phyloP scores from a whole-genome alignment of 768 basidiomycete species.

The Leccinum fibrillosum region DNA sequence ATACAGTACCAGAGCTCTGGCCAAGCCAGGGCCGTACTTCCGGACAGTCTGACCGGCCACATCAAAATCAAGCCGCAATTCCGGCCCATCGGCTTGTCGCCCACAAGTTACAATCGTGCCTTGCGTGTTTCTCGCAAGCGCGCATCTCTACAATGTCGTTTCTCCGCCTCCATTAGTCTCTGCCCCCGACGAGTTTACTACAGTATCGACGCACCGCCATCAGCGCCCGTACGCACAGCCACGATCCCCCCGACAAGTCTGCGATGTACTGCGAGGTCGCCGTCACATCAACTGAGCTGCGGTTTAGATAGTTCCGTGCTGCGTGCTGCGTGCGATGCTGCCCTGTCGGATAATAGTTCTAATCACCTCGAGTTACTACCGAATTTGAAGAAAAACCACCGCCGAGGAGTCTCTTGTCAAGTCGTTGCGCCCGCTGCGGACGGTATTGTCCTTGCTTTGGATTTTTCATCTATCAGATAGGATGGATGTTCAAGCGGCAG shows the following conservation, averaged over 20 bases:
- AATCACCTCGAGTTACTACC: neutral
- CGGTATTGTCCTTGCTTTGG: neutral
- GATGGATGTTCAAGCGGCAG: neutral
- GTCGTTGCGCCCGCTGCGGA: neutral
- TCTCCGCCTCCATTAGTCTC: neutral
- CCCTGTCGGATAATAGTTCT: neutral
- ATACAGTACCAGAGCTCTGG: neutral
- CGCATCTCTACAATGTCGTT: neutral
- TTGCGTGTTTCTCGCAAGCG: neutral
- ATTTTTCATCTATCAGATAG: neutral
- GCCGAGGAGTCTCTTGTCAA: neutral
- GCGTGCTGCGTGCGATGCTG: neutral
- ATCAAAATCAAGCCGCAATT: neutral
- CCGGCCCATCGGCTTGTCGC: neutral
- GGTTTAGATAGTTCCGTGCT: neutral
- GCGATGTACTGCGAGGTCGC: neutral
- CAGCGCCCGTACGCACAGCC: neutral
- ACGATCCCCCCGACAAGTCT: neutral
- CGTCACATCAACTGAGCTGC: neutral
- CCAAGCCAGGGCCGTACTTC: neutral
- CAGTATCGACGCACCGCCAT: neutral
- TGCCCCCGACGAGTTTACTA: neutral
- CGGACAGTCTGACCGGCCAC: neutral
- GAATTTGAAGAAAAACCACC: neutral
- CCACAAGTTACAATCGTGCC: neutral